phyloP scores from a whole-genome alignment of 2,329 filamentous ascomycete genomes.

The Trichoderma atroviride region DNA sequence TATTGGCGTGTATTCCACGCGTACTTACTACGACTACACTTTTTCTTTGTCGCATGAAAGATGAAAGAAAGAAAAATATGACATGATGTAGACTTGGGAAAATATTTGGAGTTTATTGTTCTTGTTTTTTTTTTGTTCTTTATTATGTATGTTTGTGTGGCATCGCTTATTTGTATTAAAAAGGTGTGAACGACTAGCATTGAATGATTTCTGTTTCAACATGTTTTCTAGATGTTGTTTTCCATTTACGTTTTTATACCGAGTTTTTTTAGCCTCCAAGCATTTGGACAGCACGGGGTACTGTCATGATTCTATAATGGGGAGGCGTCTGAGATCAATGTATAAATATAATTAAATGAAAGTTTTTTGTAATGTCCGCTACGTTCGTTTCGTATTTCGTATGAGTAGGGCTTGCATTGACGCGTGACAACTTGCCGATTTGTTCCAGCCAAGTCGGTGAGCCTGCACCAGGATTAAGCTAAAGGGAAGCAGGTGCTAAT shows the following conservation, averaged over 20 bases:
- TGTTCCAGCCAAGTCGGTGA: constrained; percentile 2
- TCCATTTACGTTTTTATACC: not conserved
- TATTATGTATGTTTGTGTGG: not conserved
- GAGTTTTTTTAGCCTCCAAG: not conserved
- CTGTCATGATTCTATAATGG: not conserved
- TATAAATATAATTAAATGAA: constrained; percentile 7
- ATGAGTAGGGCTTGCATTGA: not conserved
- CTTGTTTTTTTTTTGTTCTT: not conserved
- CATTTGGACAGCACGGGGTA: not conserved
- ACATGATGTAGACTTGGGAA: constrained; percentile 15
- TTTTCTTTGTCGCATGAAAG: not conserved
- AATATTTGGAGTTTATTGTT: constrained; percentile 3
- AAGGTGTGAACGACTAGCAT: constrained; percentile 16
- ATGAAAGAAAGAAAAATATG: constrained; percentile 22
- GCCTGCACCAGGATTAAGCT: not conserved
- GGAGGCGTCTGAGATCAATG: constrained; percentile 4
- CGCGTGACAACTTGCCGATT: not conserved
- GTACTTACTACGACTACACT: constrained; percentile 3
- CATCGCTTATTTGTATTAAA: not conserved
- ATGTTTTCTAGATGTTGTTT: constrained; percentile 3
- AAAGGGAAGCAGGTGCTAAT: not conserved
- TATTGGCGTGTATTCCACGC: constrained; percentile 15
- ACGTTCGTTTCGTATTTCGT: not conserved
- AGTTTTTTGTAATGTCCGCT: not conserved
- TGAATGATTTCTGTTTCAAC: not conserved